A percentile compares a stretch with the other conserved stretches of the same genome.
Conservation (phyloP, 352 stramenopile genomes). For the Phytophthora rubi region DNA sequence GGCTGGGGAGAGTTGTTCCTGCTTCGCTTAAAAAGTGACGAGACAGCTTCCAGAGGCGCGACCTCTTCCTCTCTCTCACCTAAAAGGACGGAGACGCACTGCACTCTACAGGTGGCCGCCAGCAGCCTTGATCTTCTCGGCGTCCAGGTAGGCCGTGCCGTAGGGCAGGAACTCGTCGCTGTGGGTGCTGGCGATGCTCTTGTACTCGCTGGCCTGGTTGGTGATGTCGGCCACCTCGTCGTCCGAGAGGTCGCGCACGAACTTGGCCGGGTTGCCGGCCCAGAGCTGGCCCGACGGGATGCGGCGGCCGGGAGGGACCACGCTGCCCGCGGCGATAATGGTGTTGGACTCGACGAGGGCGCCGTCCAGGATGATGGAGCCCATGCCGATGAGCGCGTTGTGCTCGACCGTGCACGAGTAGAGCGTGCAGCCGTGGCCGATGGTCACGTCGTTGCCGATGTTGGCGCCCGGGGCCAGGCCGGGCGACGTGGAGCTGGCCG, state of each 20-base stretch:
- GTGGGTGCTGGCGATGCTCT: constrained; percentile 84
- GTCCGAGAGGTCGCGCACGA: constrained; percentile 92
- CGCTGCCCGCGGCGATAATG: constrained; percentile 95
- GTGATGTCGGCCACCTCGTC: constrained; percentile 92
- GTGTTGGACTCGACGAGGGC: constrained; percentile 93
- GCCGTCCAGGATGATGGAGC: constrained; percentile 93
- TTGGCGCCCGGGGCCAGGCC: constrained; percentile 85
- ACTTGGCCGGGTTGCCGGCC: constrained; percentile 97
- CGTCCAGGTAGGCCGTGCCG: constrained; percentile 89
- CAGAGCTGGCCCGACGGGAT: constrained; percentile 94
- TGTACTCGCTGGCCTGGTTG: constrained; percentile 89
- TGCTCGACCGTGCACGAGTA: constrained; percentile 97
- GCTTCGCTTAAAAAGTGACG: constrained; percentile 32
- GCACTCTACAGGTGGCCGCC: constrained; percentile 79
- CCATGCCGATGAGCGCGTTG: constrained; percentile 97
- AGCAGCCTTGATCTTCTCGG: constrained; percentile 86
- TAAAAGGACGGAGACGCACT: constrained; percentile 19
- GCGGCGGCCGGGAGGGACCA: constrained; percentile 88
- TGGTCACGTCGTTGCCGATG: constrained; percentile 96
- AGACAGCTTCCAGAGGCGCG: constrained; percentile 28
- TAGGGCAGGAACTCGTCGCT: constrained; percentile 92
- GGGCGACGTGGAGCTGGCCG: constrained; percentile 80
- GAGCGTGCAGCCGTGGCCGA: constrained; percentile 95
- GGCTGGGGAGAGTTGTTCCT: constrained; percentile 19
- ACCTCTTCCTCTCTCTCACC: constrained; percentile 30